These are phyloP conservation scores for Hirschfeldia incana DNA, from an alignment of 345 rosid species.

Conservation along the genomic window DNA sequence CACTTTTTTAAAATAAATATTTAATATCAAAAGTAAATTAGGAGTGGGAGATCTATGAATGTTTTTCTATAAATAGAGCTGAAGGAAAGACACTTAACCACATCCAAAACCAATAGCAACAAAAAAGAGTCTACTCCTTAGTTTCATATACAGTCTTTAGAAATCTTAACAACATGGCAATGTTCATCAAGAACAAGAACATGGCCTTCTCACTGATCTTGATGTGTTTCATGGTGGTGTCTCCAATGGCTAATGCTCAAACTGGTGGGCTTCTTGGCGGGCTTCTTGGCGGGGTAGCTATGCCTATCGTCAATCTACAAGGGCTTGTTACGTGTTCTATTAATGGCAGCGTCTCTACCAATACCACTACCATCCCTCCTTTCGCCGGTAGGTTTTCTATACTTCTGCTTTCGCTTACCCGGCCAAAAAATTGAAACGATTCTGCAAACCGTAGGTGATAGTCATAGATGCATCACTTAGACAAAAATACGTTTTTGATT, in stretches of 20 bases:
- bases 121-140: not conserved
- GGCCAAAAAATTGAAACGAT: not conserved
- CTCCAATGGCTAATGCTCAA: constrained; percentile 53
- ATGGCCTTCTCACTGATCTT: constrained; percentile 22
- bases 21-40: not conserved
- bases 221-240: constrained; percentile 29
- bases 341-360: constrained; percentile 36
- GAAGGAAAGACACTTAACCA: constrained; percentile 27
- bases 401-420: not conserved
- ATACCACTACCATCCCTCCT: constrained; percentile 9
- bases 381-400: constrained; percentile 41
- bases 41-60: not conserved
- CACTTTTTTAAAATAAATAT: not conserved
- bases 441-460: not conserved
- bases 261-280: constrained; percentile 39
- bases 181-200: constrained; percentile 28
- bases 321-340: constrained; percentile 52
- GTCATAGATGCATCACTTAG: no score
- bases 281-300: not conserved
- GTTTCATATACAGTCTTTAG: not conserved
- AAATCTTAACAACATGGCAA: constrained; percentile 11
- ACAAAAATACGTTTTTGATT: not conserved
- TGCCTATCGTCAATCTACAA: constrained; percentile 40
- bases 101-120: constrained; percentile 23
- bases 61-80: constrained; percentile 37